Conservation (phyloP, 768 basidiomycete genomes). For the Glaciozyma antarctica region DNA sequence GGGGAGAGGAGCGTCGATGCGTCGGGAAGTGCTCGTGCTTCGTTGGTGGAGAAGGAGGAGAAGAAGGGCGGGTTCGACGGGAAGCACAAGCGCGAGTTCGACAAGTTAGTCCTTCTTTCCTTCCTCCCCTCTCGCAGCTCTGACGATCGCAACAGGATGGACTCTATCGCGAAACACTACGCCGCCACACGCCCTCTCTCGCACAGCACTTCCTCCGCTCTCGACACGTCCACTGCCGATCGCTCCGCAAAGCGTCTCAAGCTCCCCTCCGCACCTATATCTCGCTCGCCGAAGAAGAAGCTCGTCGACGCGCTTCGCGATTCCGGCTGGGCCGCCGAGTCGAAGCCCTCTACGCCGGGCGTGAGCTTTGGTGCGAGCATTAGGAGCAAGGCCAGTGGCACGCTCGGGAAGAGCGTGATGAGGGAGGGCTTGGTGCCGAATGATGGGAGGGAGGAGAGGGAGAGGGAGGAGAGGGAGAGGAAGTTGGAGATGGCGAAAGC, state of each 20-base stretch:
- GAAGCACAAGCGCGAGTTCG: slow-evolving; percentile 4
- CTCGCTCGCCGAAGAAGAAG: background rate
- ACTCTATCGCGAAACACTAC: slow-evolving; percentile 29
- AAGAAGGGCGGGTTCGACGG: background rate
- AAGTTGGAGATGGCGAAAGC: slow-evolving; percentile 27
- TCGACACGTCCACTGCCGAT: background rate
- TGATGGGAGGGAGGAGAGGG: slow-evolving; percentile 2
- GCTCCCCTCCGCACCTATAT: background rate
- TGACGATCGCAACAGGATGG: slow-evolving; percentile 6
- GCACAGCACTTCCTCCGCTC: background rate
- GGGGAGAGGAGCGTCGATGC: too few species aligned
- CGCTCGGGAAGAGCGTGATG: background rate
- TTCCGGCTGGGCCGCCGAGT: slow-evolving; percentile 3
- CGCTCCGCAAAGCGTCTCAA: slow-evolving; percentile 8
- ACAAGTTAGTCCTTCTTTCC: background rate
- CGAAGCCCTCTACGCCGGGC: background rate
- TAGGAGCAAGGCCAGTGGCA: background rate
- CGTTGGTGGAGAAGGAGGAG: too few species aligned
- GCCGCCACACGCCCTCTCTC: slow-evolving; percentile 20
- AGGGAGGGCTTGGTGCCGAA: slow-evolving; percentile 6
- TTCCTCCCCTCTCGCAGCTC: background rate
- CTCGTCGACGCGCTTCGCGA: slow-evolving; percentile 15
- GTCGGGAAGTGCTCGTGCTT: too few species aligned
- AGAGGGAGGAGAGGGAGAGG: slow-evolving; percentile 10
- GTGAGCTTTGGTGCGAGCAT: background rate